Percentiles rank a stretch among this genome's conserved stretches.
phyloP scores from a whole-genome alignment of 1,139 yeast genomes.

The Geotrichum aggregatum region DNA sequence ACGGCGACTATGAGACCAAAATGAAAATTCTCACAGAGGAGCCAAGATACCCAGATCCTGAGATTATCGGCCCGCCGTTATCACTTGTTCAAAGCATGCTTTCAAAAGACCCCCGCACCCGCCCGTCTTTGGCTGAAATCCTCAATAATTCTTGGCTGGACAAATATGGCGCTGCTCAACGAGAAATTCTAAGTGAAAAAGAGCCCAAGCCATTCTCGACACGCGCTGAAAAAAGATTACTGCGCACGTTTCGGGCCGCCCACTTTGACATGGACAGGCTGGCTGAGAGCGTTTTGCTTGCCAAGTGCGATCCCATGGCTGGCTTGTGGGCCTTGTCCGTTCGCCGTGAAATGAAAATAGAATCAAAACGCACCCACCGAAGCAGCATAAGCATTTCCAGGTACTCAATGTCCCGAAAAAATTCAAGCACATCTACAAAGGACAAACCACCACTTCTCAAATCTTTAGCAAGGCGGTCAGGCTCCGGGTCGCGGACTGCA shows the following conservation, averaged over 20 bases:
- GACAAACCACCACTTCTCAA: slow-evolving; percentile 26
- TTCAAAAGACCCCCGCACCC: slow-evolving; percentile 57
- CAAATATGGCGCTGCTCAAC: slow-evolving; percentile 44
- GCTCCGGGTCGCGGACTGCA: slow-evolving; percentile 24
- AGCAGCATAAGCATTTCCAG: slow-evolving; percentile 26
- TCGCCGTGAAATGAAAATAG: slow-evolving; percentile 56
- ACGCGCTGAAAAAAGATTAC: slow-evolving; percentile 58
- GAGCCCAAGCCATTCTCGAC: slow-evolving; percentile 50
- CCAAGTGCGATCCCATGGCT: slow-evolving; percentile 71
- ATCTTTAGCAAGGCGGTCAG: slow-evolving; percentile 29
- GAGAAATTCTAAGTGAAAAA: slow-evolving; percentile 40
- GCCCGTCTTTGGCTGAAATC: slow-evolving; percentile 63
- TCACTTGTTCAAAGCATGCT: slow-evolving; percentile 53
- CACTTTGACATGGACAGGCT: slow-evolving; percentile 66
- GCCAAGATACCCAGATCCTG: slow-evolving; percentile 48
- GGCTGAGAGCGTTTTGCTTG: slow-evolving; percentile 55
- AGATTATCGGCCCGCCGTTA: slow-evolving; percentile 48
- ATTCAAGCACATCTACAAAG: slow-evolving; percentile 44
- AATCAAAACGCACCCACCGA: slow-evolving; percentile 28
- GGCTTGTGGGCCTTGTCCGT: slow-evolving; percentile 77
- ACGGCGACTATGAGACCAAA: slow-evolving; percentile 54
- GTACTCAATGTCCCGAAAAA: slow-evolving; percentile 34
- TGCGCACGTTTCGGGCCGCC: slow-evolving; percentile 59
- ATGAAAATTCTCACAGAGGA: slow-evolving; percentile 59
- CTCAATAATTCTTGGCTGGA: slow-evolving; percentile 60